Conservation (phyloP, 768 basidiomycete species). For the Myochromella boudieri region DNA sequence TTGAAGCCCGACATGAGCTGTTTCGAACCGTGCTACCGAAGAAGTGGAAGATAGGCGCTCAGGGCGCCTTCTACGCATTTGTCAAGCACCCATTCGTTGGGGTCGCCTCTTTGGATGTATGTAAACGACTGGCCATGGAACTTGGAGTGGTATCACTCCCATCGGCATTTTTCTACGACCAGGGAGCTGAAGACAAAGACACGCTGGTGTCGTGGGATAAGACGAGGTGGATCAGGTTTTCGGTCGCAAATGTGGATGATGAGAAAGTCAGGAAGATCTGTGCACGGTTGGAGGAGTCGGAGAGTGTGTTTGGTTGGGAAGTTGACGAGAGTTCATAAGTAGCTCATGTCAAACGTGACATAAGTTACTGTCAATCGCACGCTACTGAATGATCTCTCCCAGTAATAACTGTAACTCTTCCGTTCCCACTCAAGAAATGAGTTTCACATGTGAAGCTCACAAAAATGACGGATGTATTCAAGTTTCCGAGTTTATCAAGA, state of each 20-base stretch:
- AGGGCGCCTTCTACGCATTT: constrained; percentile 80
- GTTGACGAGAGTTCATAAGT: constrained; percentile 6
- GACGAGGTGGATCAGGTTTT: constrained; percentile 73
- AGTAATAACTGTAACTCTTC: too few species aligned
- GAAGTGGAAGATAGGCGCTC: constrained; percentile 62
- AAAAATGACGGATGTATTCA: too few species aligned
- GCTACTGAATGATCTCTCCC: too few species aligned
- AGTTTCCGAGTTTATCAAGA: too few species aligned
- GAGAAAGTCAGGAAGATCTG: constrained; percentile 54
- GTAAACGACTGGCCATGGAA: constrained; percentile 55
- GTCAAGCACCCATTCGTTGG: constrained; percentile 62
- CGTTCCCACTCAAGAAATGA: too few species aligned
- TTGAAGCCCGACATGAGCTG: constrained; percentile 52
- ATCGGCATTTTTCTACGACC: constrained; percentile 54
- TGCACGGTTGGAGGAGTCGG: constrained; percentile 44
- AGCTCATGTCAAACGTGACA: too few species aligned
- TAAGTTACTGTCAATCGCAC: too few species aligned
- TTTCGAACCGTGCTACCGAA: constrained; percentile 50
- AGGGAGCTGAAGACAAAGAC: constrained; percentile 28
- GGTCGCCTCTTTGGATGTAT: constrained; percentile 50
- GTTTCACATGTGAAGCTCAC: too few species aligned
- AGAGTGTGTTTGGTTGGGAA: constrained; percentile 37
- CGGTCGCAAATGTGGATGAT: constrained; percentile 79
- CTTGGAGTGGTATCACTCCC: constrained; percentile 70
- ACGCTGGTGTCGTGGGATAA: constrained; percentile 31